Evolutionary conservation across 2,329 filamentous ascomycete species (phyloP), one percentile per base, ranked within the genome.

Genomic region (Leptographium procerum): DNA sequence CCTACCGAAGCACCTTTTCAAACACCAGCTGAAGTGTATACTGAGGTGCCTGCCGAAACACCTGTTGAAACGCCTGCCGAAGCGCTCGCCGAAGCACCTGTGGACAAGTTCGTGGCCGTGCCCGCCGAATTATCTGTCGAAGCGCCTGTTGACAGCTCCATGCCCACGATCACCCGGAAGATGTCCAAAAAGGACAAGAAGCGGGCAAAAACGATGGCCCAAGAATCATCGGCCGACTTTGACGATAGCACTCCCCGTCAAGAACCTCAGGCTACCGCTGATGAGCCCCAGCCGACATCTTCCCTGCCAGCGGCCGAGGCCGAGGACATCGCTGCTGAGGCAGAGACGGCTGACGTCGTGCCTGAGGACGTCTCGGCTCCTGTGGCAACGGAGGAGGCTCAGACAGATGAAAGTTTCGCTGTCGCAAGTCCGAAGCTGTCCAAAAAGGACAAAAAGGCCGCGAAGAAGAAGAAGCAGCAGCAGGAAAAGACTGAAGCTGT

Each of bases 361-460:
- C n/a, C 19, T 22, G 19, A 45, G 3, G 43, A 9, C 6, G 16
- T 24, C n/a, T 19, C 19, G 8, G 7, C 43, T 7, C 8, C 43
- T 4, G 43, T 10, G 43, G 19, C 24, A n/a, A n/a, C n/a, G 6
- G 43, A 45, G 43, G 43, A 22, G 40, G n/a, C 10, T 14, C 40
- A 43, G 47, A 28, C 22, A 26, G 24, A 28, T 5, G n/a, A 28
- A 24, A 2, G 7, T 16, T 7, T 19, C 40, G 5, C 47, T 9
- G 13, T n/a, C 16, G 22, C 28, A 2, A 29, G 22, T 43, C 43
- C 14, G 29, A 40, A 58, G 28, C 24, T 45, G 47, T 56, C 52
- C 26, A 59, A 61, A 34, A 59, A 61, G 31, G 52, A 52, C 45
- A 59, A 59, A 53, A 29, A 31, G 26, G 48, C 29, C 3, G 53